These are phyloP conservation scores for Nakazawaea ambrosiae DNA, from an alignment of 805 yeast species.

Conservation along the genomic window DNA sequence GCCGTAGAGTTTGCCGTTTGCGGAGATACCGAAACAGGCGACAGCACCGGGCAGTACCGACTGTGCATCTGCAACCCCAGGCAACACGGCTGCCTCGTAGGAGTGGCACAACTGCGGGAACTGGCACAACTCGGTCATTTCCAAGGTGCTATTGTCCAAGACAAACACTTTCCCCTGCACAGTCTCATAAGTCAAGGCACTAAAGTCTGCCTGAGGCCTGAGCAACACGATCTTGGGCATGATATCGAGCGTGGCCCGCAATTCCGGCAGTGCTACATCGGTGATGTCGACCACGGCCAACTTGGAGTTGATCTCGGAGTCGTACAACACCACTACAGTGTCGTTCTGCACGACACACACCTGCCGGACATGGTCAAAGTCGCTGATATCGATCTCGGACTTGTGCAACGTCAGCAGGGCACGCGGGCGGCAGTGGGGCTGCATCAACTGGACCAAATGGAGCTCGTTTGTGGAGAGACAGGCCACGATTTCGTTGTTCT, in stretches of 20 bases:
- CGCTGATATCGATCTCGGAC: constrained; percentile 25
- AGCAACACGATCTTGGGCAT: constrained; percentile 47
- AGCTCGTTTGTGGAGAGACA: constrained; percentile 42
- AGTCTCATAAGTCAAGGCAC: constrained; percentile 47
- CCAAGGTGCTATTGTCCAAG: constrained; percentile 26
- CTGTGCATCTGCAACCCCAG: constrained; percentile 15
- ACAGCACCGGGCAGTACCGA: constrained; percentile 12
- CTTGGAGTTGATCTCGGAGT: constrained; percentile 42
- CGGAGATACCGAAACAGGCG: constrained; percentile 65
- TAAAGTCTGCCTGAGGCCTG: constrained; percentile 47
- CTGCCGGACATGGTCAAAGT: constrained; percentile 51
- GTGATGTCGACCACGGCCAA: constrained; percentile 43
- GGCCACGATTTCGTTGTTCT: constrained; percentile 52
- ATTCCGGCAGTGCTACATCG: constrained; percentile 32
- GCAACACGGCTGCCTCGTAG: constrained; percentile 36
- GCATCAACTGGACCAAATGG: constrained; percentile 41
- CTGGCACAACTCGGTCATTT: constrained; percentile 29
- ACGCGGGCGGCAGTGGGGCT: constrained; percentile 40
- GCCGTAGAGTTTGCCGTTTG: constrained; percentile 67
- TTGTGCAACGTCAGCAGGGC: constrained; percentile 25
- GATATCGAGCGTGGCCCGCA: constrained; percentile 35
- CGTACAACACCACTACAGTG: constrained; percentile 44
- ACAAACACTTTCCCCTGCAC: constrained; percentile 53
- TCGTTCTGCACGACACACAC: constrained; percentile 48
- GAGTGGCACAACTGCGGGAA: constrained; percentile 70